Evolutionary conservation across 441 rosid species (phyloP).

Genomic region (Mallotus japonicus): DNA sequence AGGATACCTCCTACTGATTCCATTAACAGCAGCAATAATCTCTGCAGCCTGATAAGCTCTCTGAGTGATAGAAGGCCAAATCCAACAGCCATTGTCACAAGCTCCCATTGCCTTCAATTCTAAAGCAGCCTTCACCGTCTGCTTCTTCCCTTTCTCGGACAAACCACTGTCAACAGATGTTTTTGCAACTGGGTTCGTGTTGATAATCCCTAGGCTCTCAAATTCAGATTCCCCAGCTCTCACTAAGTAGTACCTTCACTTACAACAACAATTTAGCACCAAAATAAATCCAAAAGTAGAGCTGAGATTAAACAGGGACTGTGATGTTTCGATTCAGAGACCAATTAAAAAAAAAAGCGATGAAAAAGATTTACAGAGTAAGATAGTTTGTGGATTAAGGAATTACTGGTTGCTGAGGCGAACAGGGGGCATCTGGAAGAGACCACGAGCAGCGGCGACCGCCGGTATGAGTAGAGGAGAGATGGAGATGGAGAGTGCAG

Average conservation of each 20-base stretch:
- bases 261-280: constrained; percentile 11
- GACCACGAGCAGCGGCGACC: constrained; percentile 52
- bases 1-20: constrained; percentile 61
- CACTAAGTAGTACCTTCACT: constrained; percentile 70
- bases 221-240: constrained; percentile 87
- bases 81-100: constrained; percentile 79
- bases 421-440: constrained; percentile 69
- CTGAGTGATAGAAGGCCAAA: constrained; percentile 97
- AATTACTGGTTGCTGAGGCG: constrained; percentile 57
- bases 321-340: too few species aligned
- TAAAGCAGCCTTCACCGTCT: constrained; percentile 60
- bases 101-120: constrained; percentile 72
- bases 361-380: background rate
- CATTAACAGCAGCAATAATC: constrained; percentile 72
- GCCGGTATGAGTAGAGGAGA: constrained; percentile 17
- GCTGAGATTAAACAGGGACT: background rate
- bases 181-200: constrained; percentile 82
- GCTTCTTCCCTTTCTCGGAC: constrained; percentile 85
- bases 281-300: background rate
- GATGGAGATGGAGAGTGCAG: constrained; percentile 39
- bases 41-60: constrained; percentile 96
- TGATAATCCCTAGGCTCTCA: constrained; percentile 76
- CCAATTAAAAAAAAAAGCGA: background rate
- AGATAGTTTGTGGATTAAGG: background rate
- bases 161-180: constrained; percentile 81